These are phyloP conservation scores for Saccharomyces pastorianus DNA, from an alignment of 1,139 yeast species.

Conservation along the genomic window DNA sequence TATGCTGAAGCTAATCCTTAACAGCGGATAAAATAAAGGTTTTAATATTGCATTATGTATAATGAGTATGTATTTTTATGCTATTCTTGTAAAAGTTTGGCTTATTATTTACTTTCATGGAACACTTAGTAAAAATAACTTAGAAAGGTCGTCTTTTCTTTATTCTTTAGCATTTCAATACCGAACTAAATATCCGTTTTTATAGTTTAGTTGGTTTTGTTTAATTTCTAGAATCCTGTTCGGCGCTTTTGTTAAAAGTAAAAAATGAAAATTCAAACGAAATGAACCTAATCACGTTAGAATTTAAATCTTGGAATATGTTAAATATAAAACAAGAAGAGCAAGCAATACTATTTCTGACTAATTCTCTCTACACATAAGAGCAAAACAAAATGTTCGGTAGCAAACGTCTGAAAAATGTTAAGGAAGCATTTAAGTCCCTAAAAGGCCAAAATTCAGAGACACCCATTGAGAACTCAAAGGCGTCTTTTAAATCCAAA, in stretches of 20 bases:
- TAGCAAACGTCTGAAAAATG: slow-evolving; percentile 43
- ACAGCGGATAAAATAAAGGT: not conserved
- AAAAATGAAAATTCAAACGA: not conserved
- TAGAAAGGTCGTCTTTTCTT: not conserved
- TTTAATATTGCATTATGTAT: not conserved
- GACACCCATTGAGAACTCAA: not conserved
- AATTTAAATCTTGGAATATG: not conserved
- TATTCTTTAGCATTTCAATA: not conserved
- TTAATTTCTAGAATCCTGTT: not conserved
- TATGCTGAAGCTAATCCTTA: not conserved
- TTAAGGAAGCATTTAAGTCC: slow-evolving; percentile 46
- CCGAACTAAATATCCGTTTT: not conserved
- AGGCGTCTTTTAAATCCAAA: not conserved
- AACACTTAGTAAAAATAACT: not conserved
- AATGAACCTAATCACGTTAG: not conserved
- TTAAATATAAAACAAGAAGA: not conserved
- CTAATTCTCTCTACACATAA: not conserved
- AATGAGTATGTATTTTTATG: not conserved
- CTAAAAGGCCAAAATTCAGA: slow-evolving; percentile 6
- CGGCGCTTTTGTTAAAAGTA: not conserved
- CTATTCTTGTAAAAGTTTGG: not conserved
- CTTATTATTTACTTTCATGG: not conserved
- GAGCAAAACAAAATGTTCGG: slow-evolving; percentile 36
- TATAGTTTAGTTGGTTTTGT: not conserved
- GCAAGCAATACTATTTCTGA: not conserved